Conservation (phyloP, 495 filamentous ascomycete genomes). For the Friedmanniomyces endolithicus region DNA sequence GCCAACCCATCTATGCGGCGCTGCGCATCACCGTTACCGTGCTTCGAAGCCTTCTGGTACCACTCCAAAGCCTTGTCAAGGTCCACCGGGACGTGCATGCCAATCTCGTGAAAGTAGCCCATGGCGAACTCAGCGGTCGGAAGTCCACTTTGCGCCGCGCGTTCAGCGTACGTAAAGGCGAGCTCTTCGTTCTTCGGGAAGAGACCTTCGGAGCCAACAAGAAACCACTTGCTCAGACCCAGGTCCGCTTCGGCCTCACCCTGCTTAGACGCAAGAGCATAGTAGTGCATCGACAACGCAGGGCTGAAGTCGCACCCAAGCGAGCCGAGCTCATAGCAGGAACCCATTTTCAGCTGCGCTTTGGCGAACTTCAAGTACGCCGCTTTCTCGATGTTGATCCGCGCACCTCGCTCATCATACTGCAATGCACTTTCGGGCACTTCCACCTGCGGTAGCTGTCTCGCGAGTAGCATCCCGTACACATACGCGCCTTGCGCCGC, state of each 20-base stretch:
- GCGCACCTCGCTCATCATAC: constrained; percentile 59
- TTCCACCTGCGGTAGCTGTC: constrained; percentile 76
- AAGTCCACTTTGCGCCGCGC: constrained; percentile 67
- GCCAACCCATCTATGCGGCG: constrained; percentile 73
- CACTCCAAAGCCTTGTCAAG: constrained; percentile 72
- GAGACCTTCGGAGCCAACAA: constrained; percentile 80
- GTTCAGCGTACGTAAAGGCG: constrained; percentile 79
- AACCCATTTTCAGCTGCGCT: constrained; percentile 94
- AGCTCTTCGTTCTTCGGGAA: constrained; percentile 93
- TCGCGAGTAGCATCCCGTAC: constrained; percentile 85
- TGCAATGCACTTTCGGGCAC: constrained; percentile 65
- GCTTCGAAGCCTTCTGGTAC: constrained; percentile 82
- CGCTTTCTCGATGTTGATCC: constrained; percentile 88
- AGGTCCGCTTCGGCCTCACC: constrained; percentile 84
- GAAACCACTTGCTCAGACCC: constrained; percentile 96
- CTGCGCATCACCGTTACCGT: constrained; percentile 83
- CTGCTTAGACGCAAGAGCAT: constrained; percentile 82
- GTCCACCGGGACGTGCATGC: constrained; percentile 71
- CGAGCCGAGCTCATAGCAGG: constrained; percentile 86
- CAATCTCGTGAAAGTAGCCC: constrained; percentile 96
- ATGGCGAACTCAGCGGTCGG: constrained; percentile 91
- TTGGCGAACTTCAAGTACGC: constrained; percentile 95
- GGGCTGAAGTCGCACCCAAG: constrained; percentile 93
- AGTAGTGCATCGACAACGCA: constrained; percentile 84
- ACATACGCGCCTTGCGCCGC: constrained; percentile 95